phyloP scores from a whole-genome alignment of 1,284 basidiomycete species.

The Xerocomus amazonicus region DNA sequence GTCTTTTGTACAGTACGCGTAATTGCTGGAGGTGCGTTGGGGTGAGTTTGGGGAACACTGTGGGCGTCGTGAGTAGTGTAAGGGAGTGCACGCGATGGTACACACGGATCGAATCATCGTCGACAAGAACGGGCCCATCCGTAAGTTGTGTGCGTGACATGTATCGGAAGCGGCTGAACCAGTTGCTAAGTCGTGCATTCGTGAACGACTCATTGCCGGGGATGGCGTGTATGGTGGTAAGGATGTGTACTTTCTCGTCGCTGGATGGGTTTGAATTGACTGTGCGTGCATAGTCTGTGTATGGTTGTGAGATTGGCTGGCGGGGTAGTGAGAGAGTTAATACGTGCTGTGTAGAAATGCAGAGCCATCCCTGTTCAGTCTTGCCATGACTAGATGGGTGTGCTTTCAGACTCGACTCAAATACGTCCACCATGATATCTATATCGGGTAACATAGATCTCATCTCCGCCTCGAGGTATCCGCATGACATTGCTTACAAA shows the following conservation, averaged over 20 bases:
- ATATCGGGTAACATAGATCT: constrained; percentile 18
- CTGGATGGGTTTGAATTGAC: constrained; percentile 13
- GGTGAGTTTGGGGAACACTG: constrained; percentile 30
- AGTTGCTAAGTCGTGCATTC: constrained; percentile 15
- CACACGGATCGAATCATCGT: constrained; percentile 30
- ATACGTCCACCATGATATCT: not conserved
- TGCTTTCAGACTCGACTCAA: not conserved
- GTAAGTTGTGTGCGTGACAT: not conserved
- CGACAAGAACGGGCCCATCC: constrained; percentile 1
- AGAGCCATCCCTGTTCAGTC: constrained; percentile 15
- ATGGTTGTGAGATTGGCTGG: not conserved
- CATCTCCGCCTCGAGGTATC: constrained; percentile 9
- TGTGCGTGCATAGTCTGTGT: constrained; percentile 19
- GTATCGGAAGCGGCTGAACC: constrained; percentile 28
- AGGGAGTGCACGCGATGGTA: not conserved
- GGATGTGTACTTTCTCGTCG: constrained; percentile 16
- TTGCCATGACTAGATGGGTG: not conserved
- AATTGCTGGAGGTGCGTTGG: constrained; percentile 24
- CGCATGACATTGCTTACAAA: constrained; percentile 24
- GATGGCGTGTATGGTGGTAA: constrained; percentile 17
- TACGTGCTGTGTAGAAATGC: constrained; percentile 13
- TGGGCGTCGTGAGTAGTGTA: not conserved
- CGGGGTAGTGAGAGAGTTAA: no score
- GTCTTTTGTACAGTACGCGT: constrained; percentile 16
- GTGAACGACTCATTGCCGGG: constrained; percentile 25